Evolutionary conservation across 2,329 filamentous ascomycete species (phyloP).

Genomic region (Mariannaea elegans): DNA sequence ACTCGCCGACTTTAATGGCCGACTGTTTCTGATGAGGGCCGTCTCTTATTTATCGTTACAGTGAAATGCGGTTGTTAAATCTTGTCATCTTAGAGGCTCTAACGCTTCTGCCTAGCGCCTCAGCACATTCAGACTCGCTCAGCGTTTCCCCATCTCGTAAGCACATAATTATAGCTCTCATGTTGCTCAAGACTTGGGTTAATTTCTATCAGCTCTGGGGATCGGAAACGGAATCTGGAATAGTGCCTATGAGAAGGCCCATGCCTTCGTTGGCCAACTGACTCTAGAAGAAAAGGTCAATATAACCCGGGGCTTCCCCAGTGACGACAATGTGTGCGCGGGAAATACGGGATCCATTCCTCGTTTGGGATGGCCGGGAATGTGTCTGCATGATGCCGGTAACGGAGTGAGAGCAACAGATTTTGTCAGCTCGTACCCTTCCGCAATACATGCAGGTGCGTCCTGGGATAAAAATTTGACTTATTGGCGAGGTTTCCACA

Average conservation of each 20-base stretch:
- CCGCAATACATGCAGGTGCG: slow-evolving; percentile 57
- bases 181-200: slow-evolving; percentile 7
- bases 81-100: neutral
- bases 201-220: slow-evolving; percentile 18
- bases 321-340: slow-evolving; percentile 58
- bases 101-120: neutral
- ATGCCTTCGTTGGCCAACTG: slow-evolving; percentile 66
- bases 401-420: slow-evolving; percentile 60
- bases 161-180: neutral
- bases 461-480: slow-evolving; percentile 65
- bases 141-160: slow-evolving; percentile 29
- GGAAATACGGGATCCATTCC: slow-evolving; percentile 58
- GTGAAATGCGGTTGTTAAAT: neutral
- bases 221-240: slow-evolving; percentile 56
- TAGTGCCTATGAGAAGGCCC: slow-evolving; percentile 66
- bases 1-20: too few relatives aligned
- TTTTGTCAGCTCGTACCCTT: slow-evolving; percentile 58
- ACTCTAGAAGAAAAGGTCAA: slow-evolving; percentile 72
- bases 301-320: slow-evolving; percentile 60
- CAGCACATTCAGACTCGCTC: neutral
- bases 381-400: slow-evolving; percentile 60
- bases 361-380: slow-evolving; percentile 55
- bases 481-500: slow-evolving; percentile 58
- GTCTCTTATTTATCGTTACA: neutral
- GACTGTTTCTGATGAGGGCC: too few relatives aligned